Evolutionary conservation across 1,284 basidiomycete species (phyloP), one percentile per base, ranked within the genome.

Genomic region (Tilletia horrida): DNA sequence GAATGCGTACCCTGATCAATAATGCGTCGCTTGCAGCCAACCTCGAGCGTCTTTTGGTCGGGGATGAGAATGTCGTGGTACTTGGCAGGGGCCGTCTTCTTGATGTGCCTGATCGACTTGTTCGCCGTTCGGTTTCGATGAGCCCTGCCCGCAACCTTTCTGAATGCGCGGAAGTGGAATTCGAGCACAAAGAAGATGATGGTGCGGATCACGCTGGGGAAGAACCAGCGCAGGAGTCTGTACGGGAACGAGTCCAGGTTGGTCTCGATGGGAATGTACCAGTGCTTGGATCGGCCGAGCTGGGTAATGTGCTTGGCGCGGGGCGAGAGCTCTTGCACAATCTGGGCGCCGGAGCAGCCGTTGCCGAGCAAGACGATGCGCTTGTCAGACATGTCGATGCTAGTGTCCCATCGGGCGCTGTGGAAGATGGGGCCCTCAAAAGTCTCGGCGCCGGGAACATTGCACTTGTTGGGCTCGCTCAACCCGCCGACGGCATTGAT

Each of bases 371-470:
- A 71, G 18, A 81, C 73, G 14, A 83, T 81, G 45, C 79, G 70
- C 67, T 83, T 83, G 64, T 75, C 74, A 48, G 72, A 73, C 43
- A 82, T 57, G 31, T 77, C 69, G 42, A 83, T 75, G 18, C 68
- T 69, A 44, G 79, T 76, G 63, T 82, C 78, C 82, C 82, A 83
- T 3, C 77, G 69, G 0, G 81, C 81, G 31, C 80, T 79, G 68
- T 83, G 82, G 71, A 83, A 83, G 8, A 55, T 31, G 13, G 63
- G 61, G 14, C 73, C 73, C 18, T 75, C 65, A 66, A 82, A 83
- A 18, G 67, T 67, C 52, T 81, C 75, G 43, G 76, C 59, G 3
- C 79, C 79, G 6, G 71, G 66, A 31, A 81, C 78, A 40, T 70
- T 70, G 63, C 76, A 78, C 43, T 66, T 43, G 62, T 81, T 81